These are phyloP conservation scores for Xylaria sp. DNA, from an alignment of 2,329 filamentous ascomycete genomes.

Conservation along the genomic window DNA sequence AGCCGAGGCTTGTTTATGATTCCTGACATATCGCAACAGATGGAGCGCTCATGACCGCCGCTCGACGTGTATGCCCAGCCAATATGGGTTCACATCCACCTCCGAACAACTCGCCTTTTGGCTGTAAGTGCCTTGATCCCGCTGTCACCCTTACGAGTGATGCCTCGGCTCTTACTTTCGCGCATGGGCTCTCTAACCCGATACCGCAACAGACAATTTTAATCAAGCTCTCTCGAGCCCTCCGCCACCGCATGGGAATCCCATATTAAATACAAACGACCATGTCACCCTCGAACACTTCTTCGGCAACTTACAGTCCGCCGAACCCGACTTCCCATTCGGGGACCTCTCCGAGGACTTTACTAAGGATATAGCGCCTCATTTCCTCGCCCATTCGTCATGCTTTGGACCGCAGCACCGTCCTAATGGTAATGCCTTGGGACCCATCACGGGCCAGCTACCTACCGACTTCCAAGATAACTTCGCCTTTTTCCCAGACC, in stretches of 20 bases:
- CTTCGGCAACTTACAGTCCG: conserved; percentile 64
- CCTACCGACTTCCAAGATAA: conserved; percentile 45
- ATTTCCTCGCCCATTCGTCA: conserved; percentile 73
- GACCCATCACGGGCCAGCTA: conserved; percentile 46
- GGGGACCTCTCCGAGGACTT: conserved; percentile 63
- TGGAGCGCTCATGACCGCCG: conserved; percentile 66
- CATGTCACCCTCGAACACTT: conserved; percentile 68
- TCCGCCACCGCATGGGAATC: conserved; percentile 71
- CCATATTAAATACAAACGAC: conserved; percentile 72
- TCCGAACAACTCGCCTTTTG: conserved; percentile 70
- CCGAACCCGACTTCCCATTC: too few species aligned
- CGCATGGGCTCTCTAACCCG: conserved; percentile 34
- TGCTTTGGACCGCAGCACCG: conserved; percentile 67
- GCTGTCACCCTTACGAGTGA: not conserved
- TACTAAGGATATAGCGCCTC: conserved; percentile 68
- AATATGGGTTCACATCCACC: conserved; percentile 70
- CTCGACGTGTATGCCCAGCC: conserved; percentile 60
- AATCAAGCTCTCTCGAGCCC: conserved; percentile 58
- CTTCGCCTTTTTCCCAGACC: conserved; percentile 44
- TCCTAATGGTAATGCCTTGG: conserved; percentile 43
- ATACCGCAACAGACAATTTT: conserved; percentile 40
- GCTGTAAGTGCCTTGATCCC: conserved; percentile 64
- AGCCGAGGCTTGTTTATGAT: conserved; percentile 16
- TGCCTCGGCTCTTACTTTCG: not conserved
- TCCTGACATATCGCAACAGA: conserved; percentile 28